Percentiles rank a stretch among this genome's conserved stretches.
phyloP scores from a whole-genome alignment of 371 early-diverging fungal species.

The Funneliformis caledonium region DNA sequence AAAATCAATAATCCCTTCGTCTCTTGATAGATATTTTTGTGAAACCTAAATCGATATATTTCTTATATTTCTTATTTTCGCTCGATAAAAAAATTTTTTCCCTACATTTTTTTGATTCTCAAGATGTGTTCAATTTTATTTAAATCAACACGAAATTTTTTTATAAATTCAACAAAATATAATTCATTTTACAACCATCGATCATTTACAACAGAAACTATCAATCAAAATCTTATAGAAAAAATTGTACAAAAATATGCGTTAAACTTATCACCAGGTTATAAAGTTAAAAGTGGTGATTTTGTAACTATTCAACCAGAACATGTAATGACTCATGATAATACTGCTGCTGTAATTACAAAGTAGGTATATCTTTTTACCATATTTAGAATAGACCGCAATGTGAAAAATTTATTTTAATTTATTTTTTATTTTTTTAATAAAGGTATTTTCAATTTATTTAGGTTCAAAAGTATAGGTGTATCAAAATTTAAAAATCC shows the following conservation, averaged over 20 bases:
- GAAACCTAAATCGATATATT: no score
- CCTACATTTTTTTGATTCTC: neutral
- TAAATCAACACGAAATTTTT: neutral
- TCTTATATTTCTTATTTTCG: no score
- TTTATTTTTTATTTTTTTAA: neutral
- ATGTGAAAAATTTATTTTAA: neutral
- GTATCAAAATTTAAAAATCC: slow-evolving; percentile 79
- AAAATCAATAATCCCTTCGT: no score
- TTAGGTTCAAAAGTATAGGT: slow-evolving; percentile 88
- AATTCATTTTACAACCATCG: neutral
- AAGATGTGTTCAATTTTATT: neutral
- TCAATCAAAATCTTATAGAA: slow-evolving; percentile 82
- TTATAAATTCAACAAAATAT: neutral
- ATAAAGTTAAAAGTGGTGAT: slow-evolving; percentile 83
- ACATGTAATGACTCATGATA: slow-evolving; percentile 95
- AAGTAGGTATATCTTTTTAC: slow-evolving; percentile 60
- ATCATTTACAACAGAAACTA: neutral
- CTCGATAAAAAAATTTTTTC: no score
- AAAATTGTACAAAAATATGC: slow-evolving; percentile 92
- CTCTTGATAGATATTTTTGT: no score
- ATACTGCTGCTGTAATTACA: slow-evolving; percentile 91
- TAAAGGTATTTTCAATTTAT: neutral
- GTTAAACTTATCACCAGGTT: slow-evolving; percentile 67
- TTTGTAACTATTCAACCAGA: slow-evolving; percentile 91
- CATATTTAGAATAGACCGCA: neutral